These are phyloP conservation scores for Tagetes erecta DNA, from an alignment of 129 eudicot species.

Conservation along the genomic window DNA sequence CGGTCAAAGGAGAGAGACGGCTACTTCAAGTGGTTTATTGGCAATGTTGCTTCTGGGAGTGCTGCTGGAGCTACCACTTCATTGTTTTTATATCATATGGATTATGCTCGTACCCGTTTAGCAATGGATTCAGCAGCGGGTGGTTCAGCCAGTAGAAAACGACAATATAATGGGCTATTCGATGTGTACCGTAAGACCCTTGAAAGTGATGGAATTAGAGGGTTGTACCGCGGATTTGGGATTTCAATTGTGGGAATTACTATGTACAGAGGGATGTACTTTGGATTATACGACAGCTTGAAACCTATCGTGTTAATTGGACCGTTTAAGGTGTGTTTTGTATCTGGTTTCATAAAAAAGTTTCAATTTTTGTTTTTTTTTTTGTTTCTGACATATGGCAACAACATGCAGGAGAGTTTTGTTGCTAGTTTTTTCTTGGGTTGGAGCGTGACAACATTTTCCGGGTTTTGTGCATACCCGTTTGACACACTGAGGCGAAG, in stretches of 20 bases:
- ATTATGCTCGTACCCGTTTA: slow-evolving; percentile 89
- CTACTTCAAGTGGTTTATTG: slow-evolving; percentile 87
- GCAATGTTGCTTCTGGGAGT: slow-evolving; percentile 98
- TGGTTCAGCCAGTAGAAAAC: slow-evolving; percentile 36
- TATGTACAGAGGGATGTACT: slow-evolving; percentile 93
- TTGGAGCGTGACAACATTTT: slow-evolving; percentile 90
- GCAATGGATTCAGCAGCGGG: slow-evolving; percentile 64
- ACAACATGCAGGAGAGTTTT: slow-evolving; percentile 69
- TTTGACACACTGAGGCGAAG: slow-evolving; percentile 91
- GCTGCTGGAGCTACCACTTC: slow-evolving; percentile 99
- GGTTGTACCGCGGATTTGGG: slow-evolving; percentile 92
- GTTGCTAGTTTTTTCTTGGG: slow-evolving; percentile 85
- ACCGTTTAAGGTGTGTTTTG: slow-evolving; percentile 52
- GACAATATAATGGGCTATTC: slow-evolving; percentile 68
- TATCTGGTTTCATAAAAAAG: neutral
- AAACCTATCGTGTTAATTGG: slow-evolving; percentile 89
- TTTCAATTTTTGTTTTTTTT: neutral
- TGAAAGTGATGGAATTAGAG: slow-evolving; percentile 75
- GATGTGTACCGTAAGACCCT: slow-evolving; percentile 84
- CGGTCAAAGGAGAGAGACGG: slow-evolving; percentile 92
- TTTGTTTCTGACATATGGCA: slow-evolving; percentile 7
- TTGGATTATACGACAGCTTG: slow-evolving; percentile 89
- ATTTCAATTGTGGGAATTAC: slow-evolving; percentile 93
- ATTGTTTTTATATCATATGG: slow-evolving; percentile 83
- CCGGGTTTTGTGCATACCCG: slow-evolving; percentile 97